A percentile compares a stretch with the other conserved stretches of the same genome.
phyloP scores from a whole-genome alignment of 73 alveolate species.

The Paramecium caudatum region DNA sequence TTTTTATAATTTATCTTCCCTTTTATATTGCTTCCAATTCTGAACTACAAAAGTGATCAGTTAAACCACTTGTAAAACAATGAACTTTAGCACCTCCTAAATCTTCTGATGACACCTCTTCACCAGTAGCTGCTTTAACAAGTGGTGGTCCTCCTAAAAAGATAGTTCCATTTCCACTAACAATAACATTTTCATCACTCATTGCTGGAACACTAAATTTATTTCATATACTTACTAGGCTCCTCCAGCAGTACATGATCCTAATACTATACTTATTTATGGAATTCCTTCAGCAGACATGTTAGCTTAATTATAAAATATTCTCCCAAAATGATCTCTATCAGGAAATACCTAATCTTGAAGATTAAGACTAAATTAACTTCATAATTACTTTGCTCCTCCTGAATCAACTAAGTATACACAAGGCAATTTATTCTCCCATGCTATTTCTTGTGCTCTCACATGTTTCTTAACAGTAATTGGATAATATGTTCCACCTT shows the following conservation, averaged over 20 bases:
- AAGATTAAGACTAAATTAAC: not conserved
- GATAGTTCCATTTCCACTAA: conserved; percentile 95
- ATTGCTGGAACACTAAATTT: conserved; percentile 92
- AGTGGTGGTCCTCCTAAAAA: conserved; percentile 98
- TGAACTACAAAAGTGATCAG: conserved; percentile 93
- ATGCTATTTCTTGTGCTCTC: conserved; percentile 97
- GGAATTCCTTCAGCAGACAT: conserved; percentile 89
- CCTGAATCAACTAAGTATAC: conserved; percentile 97
- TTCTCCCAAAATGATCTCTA: conserved; percentile 95
- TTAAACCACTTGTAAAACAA: conserved; percentile 91
- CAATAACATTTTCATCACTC: conserved; percentile 97
- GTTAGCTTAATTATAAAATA: conserved; percentile 94
- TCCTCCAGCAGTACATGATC: conserved; percentile 99
- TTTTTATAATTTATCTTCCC: conserved; percentile 82
- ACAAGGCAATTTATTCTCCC: conserved; percentile 96
- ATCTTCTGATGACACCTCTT: conserved; percentile 92
- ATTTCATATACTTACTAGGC: conserved; percentile 82
- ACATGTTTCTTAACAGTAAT: conserved; percentile 96
- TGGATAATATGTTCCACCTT: conserved; percentile 97
- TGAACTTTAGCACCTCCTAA: conserved; percentile 97
- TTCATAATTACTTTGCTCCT: conserved; percentile 85
- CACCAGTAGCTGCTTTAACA: conserved; percentile 98
- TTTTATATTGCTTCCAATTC: conserved; percentile 87
- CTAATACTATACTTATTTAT: conserved; percentile 90
- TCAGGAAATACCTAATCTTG: conserved; percentile 95